A percentile compares a stretch with the other conserved stretches of the same genome.
These are phyloP conservation scores for Tulasnella sp. DNA, from an alignment of 768 basidiomycete species.

Conservation along the genomic window DNA sequence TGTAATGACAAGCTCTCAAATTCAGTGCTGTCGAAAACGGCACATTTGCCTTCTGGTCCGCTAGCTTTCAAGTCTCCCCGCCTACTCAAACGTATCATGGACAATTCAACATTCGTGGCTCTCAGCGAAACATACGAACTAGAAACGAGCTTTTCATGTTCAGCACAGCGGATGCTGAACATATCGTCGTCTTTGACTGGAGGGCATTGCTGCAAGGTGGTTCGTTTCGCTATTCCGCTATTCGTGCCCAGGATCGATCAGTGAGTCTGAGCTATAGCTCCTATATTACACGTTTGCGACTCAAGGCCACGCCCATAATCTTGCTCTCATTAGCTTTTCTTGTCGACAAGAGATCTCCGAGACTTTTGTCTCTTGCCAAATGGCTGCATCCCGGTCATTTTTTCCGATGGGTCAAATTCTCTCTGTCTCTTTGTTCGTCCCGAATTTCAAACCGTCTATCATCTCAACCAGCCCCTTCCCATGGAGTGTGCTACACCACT, in stretches of 20 bases:
- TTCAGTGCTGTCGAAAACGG: not conserved
- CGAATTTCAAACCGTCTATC: not conserved
- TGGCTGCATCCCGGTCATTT: not conserved
- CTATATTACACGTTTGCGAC: not conserved
- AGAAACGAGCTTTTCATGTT: not conserved
- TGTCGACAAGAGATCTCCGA: not conserved
- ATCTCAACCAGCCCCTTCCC: not conserved
- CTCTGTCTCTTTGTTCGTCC: not conserved
- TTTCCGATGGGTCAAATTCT: not conserved
- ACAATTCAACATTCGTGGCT: not conserved
- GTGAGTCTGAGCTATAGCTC: not conserved
- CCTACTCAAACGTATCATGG: not conserved
- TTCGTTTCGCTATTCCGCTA: not conserved
- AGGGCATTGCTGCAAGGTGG: not conserved
- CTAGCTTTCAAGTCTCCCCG: not conserved
- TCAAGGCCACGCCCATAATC: not conserved
- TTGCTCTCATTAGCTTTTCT: not conserved
- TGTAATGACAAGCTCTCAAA: not conserved
- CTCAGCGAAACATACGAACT: not conserved
- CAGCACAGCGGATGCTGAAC: not conserved
- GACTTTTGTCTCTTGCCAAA: not conserved
- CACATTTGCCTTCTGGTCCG: not conserved
- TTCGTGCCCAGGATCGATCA: not conserved
- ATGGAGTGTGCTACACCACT: not conserved
- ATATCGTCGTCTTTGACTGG: not conserved